A percentile compares a stretch with the other conserved stretches of the same genome.
Conservation (phyloP, 1,284 basidiomycete genomes). For the Melanopsichium pennsylvanicum region DNA sequence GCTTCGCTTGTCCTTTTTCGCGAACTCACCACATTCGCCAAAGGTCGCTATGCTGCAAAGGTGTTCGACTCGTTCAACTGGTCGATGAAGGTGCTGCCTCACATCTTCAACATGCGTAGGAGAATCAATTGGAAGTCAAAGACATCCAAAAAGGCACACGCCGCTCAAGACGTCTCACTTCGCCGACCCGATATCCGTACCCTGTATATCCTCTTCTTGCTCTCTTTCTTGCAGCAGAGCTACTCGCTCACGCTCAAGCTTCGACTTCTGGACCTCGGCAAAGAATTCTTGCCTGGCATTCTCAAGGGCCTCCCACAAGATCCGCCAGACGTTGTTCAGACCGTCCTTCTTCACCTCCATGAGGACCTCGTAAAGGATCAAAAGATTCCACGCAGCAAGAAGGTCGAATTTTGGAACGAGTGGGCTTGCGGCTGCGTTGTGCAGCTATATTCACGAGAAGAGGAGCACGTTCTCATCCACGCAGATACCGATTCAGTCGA, state of each 20-base stretch:
- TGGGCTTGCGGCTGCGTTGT: slow-evolving; percentile 53
- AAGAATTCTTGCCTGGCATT: slow-evolving; percentile 44
- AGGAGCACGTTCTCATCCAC: slow-evolving; percentile 44
- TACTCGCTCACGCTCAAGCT: slow-evolving; percentile 42
- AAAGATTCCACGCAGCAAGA: slow-evolving; percentile 47
- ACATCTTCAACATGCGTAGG: slow-evolving; percentile 52
- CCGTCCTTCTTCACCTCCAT: slow-evolving; percentile 54
- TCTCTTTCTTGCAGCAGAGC: slow-evolving; percentile 54
- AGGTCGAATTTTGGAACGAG: slow-evolving; percentile 58
- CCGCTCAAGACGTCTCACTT: slow-evolving; percentile 40
- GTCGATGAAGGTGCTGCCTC: slow-evolving; percentile 47
- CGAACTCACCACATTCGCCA: slow-evolving; percentile 48
- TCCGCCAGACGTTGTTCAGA: slow-evolving; percentile 52
- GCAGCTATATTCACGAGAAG: slow-evolving; percentile 52
- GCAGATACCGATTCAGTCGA: slow-evolving; percentile 16
- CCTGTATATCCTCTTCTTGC: slow-evolving; percentile 58
- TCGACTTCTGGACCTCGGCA: slow-evolving; percentile 45
- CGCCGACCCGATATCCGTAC: slow-evolving; percentile 57
- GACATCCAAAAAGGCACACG: slow-evolving; percentile 24
- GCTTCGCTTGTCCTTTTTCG: slow-evolving; percentile 49
- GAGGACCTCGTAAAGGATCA: slow-evolving; percentile 56
- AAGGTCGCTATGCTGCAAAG: slow-evolving; percentile 41
- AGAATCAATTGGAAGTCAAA: slow-evolving; percentile 26
- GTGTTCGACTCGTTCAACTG: slow-evolving; percentile 61
- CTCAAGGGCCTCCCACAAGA: slow-evolving; percentile 52